Base-by-base conservation (phyloP, 805 yeast species). In the Millerago galiae region DNA sequence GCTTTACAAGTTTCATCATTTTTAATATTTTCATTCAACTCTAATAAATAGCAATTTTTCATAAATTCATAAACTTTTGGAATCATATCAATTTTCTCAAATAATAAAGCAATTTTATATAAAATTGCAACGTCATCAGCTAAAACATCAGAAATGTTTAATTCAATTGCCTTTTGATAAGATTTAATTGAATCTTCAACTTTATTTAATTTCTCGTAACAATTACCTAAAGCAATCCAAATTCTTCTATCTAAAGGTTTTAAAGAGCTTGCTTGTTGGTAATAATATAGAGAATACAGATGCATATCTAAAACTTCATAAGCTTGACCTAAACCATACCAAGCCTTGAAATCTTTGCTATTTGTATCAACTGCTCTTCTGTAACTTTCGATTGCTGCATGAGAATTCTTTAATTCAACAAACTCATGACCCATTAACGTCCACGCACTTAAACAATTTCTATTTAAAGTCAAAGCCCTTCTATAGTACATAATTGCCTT, bases 261-360 rank as follows among this genome's bases (percentile, higher is more conserved):
- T 50, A 93, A 68, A 11, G 89, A 75, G 40, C 96, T 83, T 0
- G 98, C 96, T 38, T 83, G 72, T 63, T 93, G 96, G 60, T 88
- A 93, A 60, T 93, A 93, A 61, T 88, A 91, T 34, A 90, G 67
- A 0, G 98, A 90, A 57, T 90, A 93, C 46, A 86, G 68, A 58
- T 87, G 93, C 96, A 91, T 91, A 52, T 91, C 97, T 43, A 91
- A 67, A 10, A 93, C 95, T 61, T 93, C 99, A 59, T 93, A 93
- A 1, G 98, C 98, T 63, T 93, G 98, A 1, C 99, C 99, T 40
- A 93, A 68, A 2, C 99, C 99, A 61, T 91, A 93, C 99, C 99
- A 93, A 0, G 98, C 98, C 40, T 96, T 70, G 60, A 85, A 95
- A 59, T 93, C 99, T 56, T 84, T 82, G 35, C 80, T 75, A 56